Base-by-base conservation (phyloP, 148 eudicot genomes). In the Suaeda aralocaspica region DNA sequence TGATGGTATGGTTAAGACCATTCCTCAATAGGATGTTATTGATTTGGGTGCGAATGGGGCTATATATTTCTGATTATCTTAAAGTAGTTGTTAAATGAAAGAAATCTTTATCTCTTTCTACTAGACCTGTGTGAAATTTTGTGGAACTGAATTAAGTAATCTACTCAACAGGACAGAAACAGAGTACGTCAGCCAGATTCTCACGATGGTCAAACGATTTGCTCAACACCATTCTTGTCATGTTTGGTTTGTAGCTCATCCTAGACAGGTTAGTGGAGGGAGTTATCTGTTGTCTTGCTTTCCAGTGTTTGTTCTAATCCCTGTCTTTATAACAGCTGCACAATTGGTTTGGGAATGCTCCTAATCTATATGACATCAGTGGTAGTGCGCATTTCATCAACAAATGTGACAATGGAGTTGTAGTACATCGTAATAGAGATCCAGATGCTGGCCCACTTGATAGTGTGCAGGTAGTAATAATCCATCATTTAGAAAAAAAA, bases 211-310 rank as follows among this genome's bases (percentile, higher is more conserved):
- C 31, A 94, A 91, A 72, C 82, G 99, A 66, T 94, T 94, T 72
- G 99, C 99, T 52, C 97, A 94, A 75, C 97, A 91, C 74, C 97
- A 94, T 68, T 78, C 93, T 15, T 94, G 99, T 73, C 99, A 91
- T 80, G 99, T 94, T 80, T 94, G 99, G 99, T 94, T 94, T 79
- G 99, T 94, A 26, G 99, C 99, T 45, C 99, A 94, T 77, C 99
- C 99, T 26, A 86, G 85, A 81, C 99, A 94, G 96, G 97, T 91
- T 68, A 50, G 76, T 42, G 36, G 26, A 39, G 26, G 34, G 31
- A 64, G 49, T 30, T 30, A 34, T 56, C 36, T 26, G 33, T 59
- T n/a, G 36, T 59, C 2, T 26, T 59, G n/a, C 6, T 45, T 24
- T 14, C 12, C 67, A 33, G 13, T 55, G 2, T 51, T 18, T 2